Evolutionary conservation across 1,284 basidiomycete species (phyloP), one percentile per base, ranked within the genome.

Genomic region (Microbotryum violaceum): DNA sequence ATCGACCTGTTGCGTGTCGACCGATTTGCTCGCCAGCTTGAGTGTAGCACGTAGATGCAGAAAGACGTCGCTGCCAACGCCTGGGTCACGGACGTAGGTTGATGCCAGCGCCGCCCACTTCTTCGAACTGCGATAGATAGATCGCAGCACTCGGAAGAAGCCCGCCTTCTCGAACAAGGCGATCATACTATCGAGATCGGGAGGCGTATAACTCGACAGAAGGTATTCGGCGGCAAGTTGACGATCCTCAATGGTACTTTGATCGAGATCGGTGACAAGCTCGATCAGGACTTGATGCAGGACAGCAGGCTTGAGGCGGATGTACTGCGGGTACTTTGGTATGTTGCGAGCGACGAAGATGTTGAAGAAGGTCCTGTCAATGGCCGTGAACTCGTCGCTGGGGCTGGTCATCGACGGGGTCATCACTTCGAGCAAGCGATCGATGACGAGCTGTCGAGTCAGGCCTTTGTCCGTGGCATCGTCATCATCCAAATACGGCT

Each of bases 271-370:
- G 31, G 80, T 77, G 0, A 89, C 84, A 12, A 99, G 83, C 10
- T 83, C 82, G 53, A 88, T 79, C 45, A 99, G 82, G 66, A 97
- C 84, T 49, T 78, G 79, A 66, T 91, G 86, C 6, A 92, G 79
- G 2, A 82, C 79, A 49, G 82, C 85, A 3, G 83, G 84, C 0
- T 84, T 76, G 46, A 93, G 80, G 61, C 82, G 77, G 62, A 97
- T 82, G 76, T 87, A 92, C 75, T 97, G 92, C 0, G 88, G 86
- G 75, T 97, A 99, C 77, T 97, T 98, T 0, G 96, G 90, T 18
- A 96, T 83, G 74, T 97, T 99, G 61, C 93, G 87, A 1, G 96
- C 90, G 61, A 97, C 83, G 75, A 99, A 99, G 68, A 98, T 97
- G 73, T 92, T 85, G 54, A 94, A 81, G 74, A 98, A 90, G 3